These are phyloP conservation scores for Discostella stelligera DNA, from an alignment of 352 stramenopile species.

Conservation along the genomic window DNA sequence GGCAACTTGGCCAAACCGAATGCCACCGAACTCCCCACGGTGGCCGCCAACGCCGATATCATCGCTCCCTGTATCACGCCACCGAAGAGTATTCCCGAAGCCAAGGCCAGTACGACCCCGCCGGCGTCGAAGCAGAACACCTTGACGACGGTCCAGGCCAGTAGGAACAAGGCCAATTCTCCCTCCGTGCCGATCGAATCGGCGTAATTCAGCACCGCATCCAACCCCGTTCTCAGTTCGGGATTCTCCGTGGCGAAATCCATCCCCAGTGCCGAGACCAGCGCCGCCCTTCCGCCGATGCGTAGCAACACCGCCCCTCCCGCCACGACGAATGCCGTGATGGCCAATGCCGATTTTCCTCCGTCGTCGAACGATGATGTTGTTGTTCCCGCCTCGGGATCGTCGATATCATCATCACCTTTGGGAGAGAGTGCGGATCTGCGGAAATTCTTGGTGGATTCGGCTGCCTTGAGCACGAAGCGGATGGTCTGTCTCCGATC, in stretches of 20 bases:
- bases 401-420: not conserved
- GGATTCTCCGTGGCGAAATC: slow-evolving; percentile 81
- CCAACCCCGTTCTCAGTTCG: slow-evolving; percentile 70
- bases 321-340: slow-evolving; percentile 80
- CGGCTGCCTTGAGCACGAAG: slow-evolving; percentile 52
- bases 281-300: slow-evolving; percentile 76
- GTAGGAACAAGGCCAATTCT: slow-evolving; percentile 55
- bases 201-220: slow-evolving; percentile 57
- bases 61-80: slow-evolving; percentile 82
- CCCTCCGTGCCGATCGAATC: slow-evolving; percentile 46
- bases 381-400: not conserved
- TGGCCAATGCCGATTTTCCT: slow-evolving; percentile 64
- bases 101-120: slow-evolving; percentile 78
- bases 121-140: slow-evolving; percentile 83
- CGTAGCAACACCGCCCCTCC: slow-evolving; percentile 74
- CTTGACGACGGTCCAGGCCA: slow-evolving; percentile 81
- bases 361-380: slow-evolving; percentile 26
- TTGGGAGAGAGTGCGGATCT: slow-evolving; percentile 14
- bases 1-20: slow-evolving; percentile 74
- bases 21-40: slow-evolving; percentile 73
- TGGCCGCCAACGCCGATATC: slow-evolving; percentile 72
- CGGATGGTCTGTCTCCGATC: slow-evolving; percentile 64
- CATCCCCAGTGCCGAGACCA: slow-evolving; percentile 77
- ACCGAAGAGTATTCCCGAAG: slow-evolving; percentile 82
- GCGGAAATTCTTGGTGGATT: slow-evolving; percentile 54